A percentile compares a stretch with the other conserved stretches of the same genome.
phyloP scores from a whole-genome alignment of 2,329 filamentous ascomycete genomes.

The Diaporthe sp. region DNA sequence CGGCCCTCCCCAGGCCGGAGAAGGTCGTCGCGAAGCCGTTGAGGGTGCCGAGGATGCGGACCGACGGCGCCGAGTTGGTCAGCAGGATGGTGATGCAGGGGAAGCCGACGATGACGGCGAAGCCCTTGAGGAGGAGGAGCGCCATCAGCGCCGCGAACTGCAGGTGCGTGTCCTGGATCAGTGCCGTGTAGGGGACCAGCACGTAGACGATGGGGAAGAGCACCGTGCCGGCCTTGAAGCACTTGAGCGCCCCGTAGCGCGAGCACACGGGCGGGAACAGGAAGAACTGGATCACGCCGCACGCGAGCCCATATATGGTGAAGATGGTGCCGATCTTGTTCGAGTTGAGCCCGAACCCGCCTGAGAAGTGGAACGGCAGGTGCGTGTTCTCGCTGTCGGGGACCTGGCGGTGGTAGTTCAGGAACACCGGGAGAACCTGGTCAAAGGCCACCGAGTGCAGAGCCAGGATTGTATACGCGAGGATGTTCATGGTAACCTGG shows the following conservation, averaged over 20 bases:
- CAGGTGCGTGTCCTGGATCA: conserved; percentile 62
- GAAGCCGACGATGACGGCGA: conserved; percentile 86
- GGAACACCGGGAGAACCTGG: conserved; percentile 88
- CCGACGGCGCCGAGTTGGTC: conserved; percentile 85
- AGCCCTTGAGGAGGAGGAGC: conserved; percentile 81
- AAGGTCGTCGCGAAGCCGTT: conserved; percentile 92
- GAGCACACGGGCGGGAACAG: conserved; percentile 84
- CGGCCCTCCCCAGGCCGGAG: conserved; percentile 82
- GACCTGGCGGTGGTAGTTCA: conserved; percentile 78
- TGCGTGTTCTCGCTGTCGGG: conserved; percentile 68
- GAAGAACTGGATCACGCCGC: conserved; percentile 87
- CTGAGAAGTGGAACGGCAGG: conserved; percentile 85
- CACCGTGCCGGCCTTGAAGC: conserved; percentile 77
- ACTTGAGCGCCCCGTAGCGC: conserved; percentile 80
- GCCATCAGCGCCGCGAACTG: conserved; percentile 75
- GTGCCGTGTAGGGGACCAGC: conserved; percentile 83
- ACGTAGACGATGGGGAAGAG: conserved; percentile 83
- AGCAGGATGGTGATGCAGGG: conserved; percentile 91
- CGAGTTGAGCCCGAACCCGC: conserved; percentile 82
- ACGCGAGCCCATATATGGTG: conserved; percentile 83
- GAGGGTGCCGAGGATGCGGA: conserved; percentile 85
- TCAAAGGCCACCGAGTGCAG: conserved; percentile 89
- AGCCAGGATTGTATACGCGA: conserved; percentile 85
- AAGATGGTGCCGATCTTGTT: conserved; percentile 88
- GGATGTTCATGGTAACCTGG: conserved; percentile 81